A percentile compares a stretch with the other conserved stretches of the same genome.
phyloP scores from a whole-genome alignment of 2,329 filamentous ascomycete species.

The Colletotrichum limetticola region DNA sequence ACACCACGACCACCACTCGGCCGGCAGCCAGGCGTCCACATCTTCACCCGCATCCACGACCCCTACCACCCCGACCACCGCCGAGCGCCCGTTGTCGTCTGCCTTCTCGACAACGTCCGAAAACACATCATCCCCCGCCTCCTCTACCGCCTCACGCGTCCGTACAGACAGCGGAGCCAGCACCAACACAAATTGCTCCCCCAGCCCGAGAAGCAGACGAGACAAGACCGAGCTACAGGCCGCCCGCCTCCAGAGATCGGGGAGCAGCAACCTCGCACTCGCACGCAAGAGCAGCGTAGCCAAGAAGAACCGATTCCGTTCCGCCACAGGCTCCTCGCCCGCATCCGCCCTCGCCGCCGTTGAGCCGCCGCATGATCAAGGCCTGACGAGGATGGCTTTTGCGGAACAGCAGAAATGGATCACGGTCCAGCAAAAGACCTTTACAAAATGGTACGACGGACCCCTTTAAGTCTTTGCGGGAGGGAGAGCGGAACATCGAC shows the following conservation, averaged over 20 bases:
- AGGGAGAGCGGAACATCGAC: too few relatives aligned
- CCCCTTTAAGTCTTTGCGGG: constrained; percentile 53
- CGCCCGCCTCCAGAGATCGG: constrained; percentile 58
- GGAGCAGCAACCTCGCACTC: constrained; percentile 48
- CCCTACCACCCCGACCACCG: constrained; percentile 40
- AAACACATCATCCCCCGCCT: constrained; percentile 36
- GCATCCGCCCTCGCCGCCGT: constrained; percentile 56
- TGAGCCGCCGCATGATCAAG: constrained; percentile 61
- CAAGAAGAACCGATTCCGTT: constrained; percentile 48
- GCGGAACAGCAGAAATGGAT: constrained; percentile 75
- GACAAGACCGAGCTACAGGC: constrained; percentile 63
- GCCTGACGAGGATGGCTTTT: constrained; percentile 69
- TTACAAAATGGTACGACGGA: constrained; percentile 83
- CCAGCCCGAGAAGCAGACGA: constrained; percentile 51
- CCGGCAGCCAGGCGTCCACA: constrained; percentile 36
- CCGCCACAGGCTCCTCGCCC: constrained; percentile 47
- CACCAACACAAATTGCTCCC: constrained; percentile 38
- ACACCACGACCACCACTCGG: constrained; percentile 41
- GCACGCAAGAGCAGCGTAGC: constrained; percentile 40
- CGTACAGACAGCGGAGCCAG: constrained; percentile 38
- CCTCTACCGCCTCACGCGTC: constrained; percentile 37
- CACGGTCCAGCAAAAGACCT: constrained; percentile 96
- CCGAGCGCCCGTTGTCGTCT: constrained; percentile 35
- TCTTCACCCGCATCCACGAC: constrained; percentile 41
- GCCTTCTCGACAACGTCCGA: constrained; percentile 12